Evolutionary conservation across 2,329 filamentous ascomycete genomes (phyloP), one percentile per base, ranked within the genome.

Genomic region (Botryotinia calthae): DNA sequence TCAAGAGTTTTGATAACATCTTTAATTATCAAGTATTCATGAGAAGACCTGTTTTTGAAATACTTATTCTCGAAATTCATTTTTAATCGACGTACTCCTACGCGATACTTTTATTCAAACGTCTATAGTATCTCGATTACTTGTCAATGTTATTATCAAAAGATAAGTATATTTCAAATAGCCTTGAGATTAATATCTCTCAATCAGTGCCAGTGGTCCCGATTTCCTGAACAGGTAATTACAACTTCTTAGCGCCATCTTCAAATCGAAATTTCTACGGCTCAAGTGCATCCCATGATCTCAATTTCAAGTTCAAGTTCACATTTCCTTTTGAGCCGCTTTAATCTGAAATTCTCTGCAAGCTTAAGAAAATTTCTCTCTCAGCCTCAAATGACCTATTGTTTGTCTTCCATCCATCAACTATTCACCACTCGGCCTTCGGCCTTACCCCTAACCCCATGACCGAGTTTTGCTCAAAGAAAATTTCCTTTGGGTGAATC

Each of bases 111-210:
- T n/a, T n/a, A n/a, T n/a, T n/a, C n/a, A n/a, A n/a, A n/a, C n/a
- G n/a, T n/a, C n/a, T n/a, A n/a, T n/a, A 4, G 46, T n/a, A 1
- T 25, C 4, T 25, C 4, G 4, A 25, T 4, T 51, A 28, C 48
- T 16, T 14, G 5, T 16, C 7, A 14, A 2, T 16, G 16, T 25
- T n/a, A 4, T 28, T 10, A 54, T 28, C 12, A 1, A 54, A 14
- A 51, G 10, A 54, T 16, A 14, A 14, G 2, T 54, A 28, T 54
- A 54, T n/a, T 16, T 1, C 2, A n/a, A 2, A 16, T 28, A 7
- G 0, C 1, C n/a, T 28, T 7, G 2, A 4, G 1, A 18, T 54
- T 0, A 1, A 28, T 4, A 18, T 8, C 2, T 28, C 2, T 8
- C 2, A 54, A 28, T 54, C 6, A 4, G 18, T 0, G 28, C n/a